Evolutionary conservation across 2,329 filamentous ascomycete species (phyloP).

Genomic region (Fusarium albidum): DNA sequence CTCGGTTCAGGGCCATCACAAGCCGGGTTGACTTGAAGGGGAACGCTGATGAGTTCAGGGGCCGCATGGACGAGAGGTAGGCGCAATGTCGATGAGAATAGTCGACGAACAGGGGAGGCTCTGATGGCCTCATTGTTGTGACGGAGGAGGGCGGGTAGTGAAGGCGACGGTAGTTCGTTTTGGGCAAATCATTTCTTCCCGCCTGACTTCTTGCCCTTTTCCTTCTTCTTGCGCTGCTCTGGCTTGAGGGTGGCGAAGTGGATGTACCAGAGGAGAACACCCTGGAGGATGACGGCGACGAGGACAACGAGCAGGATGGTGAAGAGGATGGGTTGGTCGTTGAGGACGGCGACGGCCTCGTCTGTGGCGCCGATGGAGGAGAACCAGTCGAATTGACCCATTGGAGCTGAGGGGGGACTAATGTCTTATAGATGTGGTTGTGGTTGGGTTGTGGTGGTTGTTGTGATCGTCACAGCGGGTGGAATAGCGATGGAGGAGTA

Average conservation of each 20-base stretch:
- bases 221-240: constrained; percentile 65
- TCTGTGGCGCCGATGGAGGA: constrained; percentile 63
- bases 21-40: neutral
- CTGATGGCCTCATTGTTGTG: neutral
- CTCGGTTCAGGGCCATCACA: constrained; percentile 1
- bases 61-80: too few relatives aligned
- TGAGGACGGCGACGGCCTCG: constrained; percentile 65
- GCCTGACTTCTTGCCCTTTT: constrained; percentile 50
- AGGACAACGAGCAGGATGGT: constrained; percentile 64
- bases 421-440: neutral
- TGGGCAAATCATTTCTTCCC: constrained; percentile 17
- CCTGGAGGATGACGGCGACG: constrained; percentile 56
- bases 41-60: neutral
- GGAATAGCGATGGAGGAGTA: neutral
- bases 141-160: neutral
- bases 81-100: too few relatives aligned
- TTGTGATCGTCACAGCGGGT: neutral
- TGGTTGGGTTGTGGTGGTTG: neutral
- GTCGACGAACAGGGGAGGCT: neutral
- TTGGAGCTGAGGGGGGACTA: constrained; percentile 29
- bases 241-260: constrained; percentile 68
- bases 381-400: constrained; percentile 67
- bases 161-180: neutral
- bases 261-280: constrained; percentile 63
- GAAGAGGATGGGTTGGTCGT: constrained; percentile 68